Percentiles rank a stretch among this genome's conserved stretches.
phyloP scores from a whole-genome alignment of 768 basidiomycete genomes.

The Clathrus columnatus region DNA sequence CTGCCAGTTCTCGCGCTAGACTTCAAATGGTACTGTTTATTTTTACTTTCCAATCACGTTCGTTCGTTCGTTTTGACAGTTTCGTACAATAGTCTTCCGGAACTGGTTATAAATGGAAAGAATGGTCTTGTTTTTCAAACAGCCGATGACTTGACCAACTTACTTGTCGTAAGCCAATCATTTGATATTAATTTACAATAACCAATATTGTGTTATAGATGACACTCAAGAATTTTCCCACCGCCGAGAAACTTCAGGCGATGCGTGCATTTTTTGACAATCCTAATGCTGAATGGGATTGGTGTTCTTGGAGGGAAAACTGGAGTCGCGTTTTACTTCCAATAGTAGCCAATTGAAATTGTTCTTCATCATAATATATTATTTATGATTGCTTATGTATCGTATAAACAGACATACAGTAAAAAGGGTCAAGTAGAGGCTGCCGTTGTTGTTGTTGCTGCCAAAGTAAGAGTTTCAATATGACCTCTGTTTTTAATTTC shows the following conservation, averaged over 20 bases:
- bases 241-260: slow-evolving; percentile 36
- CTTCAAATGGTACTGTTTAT: slow-evolving; percentile 64
- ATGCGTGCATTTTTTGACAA: slow-evolving; percentile 36
- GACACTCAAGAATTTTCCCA: slow-evolving; percentile 54
- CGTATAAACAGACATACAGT: neutral
- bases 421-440: neutral
- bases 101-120: slow-evolving; percentile 75
- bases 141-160: slow-evolving; percentile 57
- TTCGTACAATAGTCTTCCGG: slow-evolving; percentile 71
- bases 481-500: slow-evolving; percentile 84
- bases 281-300: slow-evolving; percentile 34
- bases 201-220: too few species aligned
- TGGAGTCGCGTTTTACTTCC: slow-evolving; percentile 68
- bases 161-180: slow-evolving; percentile 55
- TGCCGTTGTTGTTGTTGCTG: slow-evolving; percentile 40
- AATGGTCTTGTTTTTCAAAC: slow-evolving; percentile 78
- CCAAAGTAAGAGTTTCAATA: slow-evolving; percentile 73
- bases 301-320: slow-evolving; percentile 80
- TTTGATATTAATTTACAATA: too few species aligned
- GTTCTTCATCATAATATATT: neutral
- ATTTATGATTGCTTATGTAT: neutral
- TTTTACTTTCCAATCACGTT: too few species aligned
- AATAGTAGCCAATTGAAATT: slow-evolving; percentile 25
- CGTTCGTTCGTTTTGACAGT: too few species aligned
- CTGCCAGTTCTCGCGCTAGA: slow-evolving; percentile 87